Evolutionary conservation across 805 yeast species (phyloP), one percentile per base, ranked within the genome.

Genomic region (Jamesozyma gamospora): DNA sequence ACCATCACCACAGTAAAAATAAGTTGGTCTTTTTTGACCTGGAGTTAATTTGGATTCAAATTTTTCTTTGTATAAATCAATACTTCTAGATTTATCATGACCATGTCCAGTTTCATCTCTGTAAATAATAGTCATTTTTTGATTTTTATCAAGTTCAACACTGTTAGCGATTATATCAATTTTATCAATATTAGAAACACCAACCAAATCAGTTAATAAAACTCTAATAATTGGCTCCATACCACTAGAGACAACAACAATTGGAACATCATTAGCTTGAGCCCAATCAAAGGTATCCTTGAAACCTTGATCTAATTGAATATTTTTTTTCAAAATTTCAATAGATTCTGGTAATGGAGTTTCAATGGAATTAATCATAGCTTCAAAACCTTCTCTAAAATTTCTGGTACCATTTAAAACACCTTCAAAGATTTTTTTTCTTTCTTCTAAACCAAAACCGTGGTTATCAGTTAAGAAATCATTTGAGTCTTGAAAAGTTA

Each of bases 1-100:
- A 47, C 99, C 99, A 60, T 92, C 99, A 43, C 99, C 99, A 55
- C 95, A 84, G 68, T 92, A 92, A 60, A 90, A 85, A 51, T 86
- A 71, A 30, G 69, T 66, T 13, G 94, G 95, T 36, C 74, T 70
- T 16, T 61, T 53, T 7, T 52, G 59, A 28, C 59, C 62, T 11
- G 51, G 48, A 13, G 41, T 50, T 46, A 44, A 51, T 16, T 58
- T 57, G 10, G 58, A 45, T 18, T 47, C 63, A 46, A 44, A 57
- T 40, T 46, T 53, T 45, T 42, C 53, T 59, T 56, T 64, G 44
- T 60, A 62, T 17, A 57, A 58, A 39, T 74, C 71, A 51, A 92
- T 90, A 24, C 92, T 81, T 41, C 74, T 71, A 25, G 95, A 79
- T 66, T 92, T 92, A 64, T 92, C 96, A 62, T 92, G 99, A 37